Conservation (phyloP, 75 land plant genomes). For the Selaginella moellendorffii region DNA sequence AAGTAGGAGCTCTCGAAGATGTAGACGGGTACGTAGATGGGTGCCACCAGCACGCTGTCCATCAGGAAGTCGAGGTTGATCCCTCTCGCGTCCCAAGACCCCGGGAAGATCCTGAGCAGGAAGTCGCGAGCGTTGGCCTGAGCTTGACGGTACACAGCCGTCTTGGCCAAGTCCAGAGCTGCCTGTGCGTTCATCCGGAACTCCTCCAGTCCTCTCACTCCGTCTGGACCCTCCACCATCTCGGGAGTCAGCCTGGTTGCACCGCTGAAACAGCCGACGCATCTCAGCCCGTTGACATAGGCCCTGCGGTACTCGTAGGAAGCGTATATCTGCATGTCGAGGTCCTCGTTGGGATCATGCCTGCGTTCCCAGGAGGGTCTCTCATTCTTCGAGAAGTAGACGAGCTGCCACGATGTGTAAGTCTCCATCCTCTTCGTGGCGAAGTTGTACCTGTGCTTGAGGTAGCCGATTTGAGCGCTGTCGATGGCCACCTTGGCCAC, state of each 20-base stretch:
- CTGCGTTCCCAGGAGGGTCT: neutral
- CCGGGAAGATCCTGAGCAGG: neutral
- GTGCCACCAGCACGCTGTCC: neutral
- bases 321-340: constrained; percentile 5
- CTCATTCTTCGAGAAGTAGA: neutral
- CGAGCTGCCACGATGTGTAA: neutral
- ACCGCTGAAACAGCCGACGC: neutral
- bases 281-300: neutral
- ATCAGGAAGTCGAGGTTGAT: neutral
- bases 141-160: neutral
- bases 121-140: neutral
- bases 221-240: constrained; percentile 3
- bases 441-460: too few relatives aligned
- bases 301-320: neutral
- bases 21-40: neutral
- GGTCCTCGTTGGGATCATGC: neutral
- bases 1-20: neutral
- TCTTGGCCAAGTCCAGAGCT: neutral
- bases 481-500: neutral
- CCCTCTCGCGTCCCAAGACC: neutral
- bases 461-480: neutral
- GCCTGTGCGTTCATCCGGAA: neutral
- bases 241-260: constrained; percentile 2
- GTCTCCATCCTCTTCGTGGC: too few relatives aligned
- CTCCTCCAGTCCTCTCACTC: neutral